These are phyloP conservation scores for Nakazawaea peltata DNA, from an alignment of 805 yeast genomes.

Conservation along the genomic window DNA sequence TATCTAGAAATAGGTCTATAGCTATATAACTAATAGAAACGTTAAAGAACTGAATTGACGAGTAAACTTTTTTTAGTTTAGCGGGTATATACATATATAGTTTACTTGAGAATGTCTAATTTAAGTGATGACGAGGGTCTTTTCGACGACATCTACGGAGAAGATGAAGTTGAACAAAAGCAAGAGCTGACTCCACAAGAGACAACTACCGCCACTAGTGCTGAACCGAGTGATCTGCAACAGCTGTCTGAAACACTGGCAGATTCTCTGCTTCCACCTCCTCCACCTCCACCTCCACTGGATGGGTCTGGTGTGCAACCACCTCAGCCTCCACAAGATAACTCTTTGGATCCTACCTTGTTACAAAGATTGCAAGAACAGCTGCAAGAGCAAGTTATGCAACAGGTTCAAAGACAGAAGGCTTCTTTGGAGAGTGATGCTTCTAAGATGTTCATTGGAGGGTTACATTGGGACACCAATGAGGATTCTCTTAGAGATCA, in stretches of 20 bases:
- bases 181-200: conserved; percentile 8
- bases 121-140: conserved; percentile 91
- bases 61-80: background rate
- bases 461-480: conserved; percentile 95
- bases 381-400: conserved; percentile 16
- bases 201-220: conserved; percentile 9
- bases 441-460: conserved; percentile 96
- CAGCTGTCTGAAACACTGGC: background rate
- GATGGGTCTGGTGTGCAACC: conserved; percentile 9
- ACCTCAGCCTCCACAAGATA: conserved; percentile 10
- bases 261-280: conserved; percentile 1
- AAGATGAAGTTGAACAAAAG: conserved; percentile 14
- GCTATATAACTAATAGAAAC: too few species aligned
- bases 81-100: conserved; percentile 1
- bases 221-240: background rate
- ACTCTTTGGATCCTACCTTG: conserved; percentile 10
- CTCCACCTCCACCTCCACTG: conserved; percentile 10
- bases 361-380: conserved; percentile 15
- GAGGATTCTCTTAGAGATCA: conserved; percentile 80
- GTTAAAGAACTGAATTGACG: too few species aligned
- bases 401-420: conserved; percentile 9
- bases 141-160: conserved; percentile 78
- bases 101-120: conserved; percentile 36
- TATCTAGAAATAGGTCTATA: too few species aligned
- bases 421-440: conserved; percentile 10